phyloP scores from a whole-genome alignment of 495 filamentous ascomycete genomes.

The Trichocladium uniseriatum region DNA sequence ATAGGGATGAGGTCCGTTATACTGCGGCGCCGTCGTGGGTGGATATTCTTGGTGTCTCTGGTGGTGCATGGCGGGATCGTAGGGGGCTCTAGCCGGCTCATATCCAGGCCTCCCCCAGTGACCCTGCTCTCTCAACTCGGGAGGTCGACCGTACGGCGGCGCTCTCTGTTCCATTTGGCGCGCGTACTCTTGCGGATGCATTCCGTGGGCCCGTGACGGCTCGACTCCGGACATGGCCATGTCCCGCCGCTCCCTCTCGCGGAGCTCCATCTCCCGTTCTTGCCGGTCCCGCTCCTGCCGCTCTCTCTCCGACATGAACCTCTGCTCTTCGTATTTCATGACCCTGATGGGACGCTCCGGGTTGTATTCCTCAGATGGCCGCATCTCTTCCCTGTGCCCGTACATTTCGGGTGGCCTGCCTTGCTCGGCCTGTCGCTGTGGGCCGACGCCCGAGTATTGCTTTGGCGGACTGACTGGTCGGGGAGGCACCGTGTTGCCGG shows the following conservation, averaged over 20 bases:
- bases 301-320: constrained; percentile 29
- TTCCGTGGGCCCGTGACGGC: constrained; percentile 15
- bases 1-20: constrained; percentile 40
- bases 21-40: constrained; percentile 30
- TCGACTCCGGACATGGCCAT: constrained; percentile 31
- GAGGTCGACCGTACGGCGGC: constrained; percentile 32
- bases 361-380: constrained; percentile 35
- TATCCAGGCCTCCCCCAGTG: constrained; percentile 35
- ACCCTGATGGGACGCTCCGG: constrained; percentile 36
- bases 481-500: constrained; percentile 32
- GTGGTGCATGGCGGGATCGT: constrained; percentile 30
- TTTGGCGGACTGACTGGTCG: constrained; percentile 45
- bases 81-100: constrained; percentile 33
- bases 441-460: constrained; percentile 34
- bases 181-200: constrained; percentile 23
- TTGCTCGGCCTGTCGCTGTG: constrained; percentile 32
- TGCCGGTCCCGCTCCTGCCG: constrained; percentile 31
- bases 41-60: constrained; percentile 37
- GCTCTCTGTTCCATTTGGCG: constrained; percentile 28
- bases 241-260: constrained; percentile 31
- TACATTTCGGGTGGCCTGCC: constrained; percentile 34
- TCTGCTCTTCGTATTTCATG: constrained; percentile 29
- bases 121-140: constrained; percentile 36
- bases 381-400: constrained; percentile 33
- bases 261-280: constrained; percentile 29